These are phyloP conservation scores for Hibiscus trionum DNA, from an alignment of 345 rosid genomes.

Conservation along the genomic window DNA sequence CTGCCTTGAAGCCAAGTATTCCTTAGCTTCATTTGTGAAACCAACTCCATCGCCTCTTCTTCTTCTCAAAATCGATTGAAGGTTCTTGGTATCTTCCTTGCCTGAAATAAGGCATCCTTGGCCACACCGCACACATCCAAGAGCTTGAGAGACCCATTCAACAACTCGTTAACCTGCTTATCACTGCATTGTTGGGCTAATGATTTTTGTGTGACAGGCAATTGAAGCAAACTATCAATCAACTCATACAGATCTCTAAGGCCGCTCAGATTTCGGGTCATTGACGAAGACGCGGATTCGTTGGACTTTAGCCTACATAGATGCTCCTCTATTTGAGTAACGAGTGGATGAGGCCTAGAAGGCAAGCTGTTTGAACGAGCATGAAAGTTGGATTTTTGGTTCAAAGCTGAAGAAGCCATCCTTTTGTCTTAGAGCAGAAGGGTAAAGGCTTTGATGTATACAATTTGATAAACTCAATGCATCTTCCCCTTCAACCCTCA, in stretches of 20 bases:
- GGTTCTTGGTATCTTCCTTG: conserved; percentile 15
- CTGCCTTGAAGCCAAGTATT: conserved; percentile 12
- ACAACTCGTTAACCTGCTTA: not conserved
- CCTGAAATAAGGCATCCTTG: conserved; percentile 22
- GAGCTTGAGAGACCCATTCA: conserved; percentile 33
- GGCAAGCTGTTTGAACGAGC: not conserved
- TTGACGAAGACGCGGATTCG: not conserved
- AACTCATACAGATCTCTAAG: too few species aligned
- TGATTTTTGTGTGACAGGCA: conserved; percentile 17
- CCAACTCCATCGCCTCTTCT: conserved; percentile 6
- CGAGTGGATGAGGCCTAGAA: not conserved
- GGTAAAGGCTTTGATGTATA: not conserved
- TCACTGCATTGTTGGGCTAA: conserved; percentile 20
- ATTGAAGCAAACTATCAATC: conserved; percentile 6
- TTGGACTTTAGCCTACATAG: conserved; percentile 23
- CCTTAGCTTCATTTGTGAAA: conserved; percentile 5
- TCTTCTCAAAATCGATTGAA: conserved; percentile 19
- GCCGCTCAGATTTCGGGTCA: too few species aligned
- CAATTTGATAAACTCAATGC: conserved; percentile 5
- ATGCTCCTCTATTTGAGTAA: conserved; percentile 21
- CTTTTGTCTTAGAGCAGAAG: too few species aligned
- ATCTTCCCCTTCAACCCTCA: not conserved
- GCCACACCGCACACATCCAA: conserved; percentile 26
- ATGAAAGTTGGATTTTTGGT: too few species aligned
- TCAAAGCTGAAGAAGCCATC: too few species aligned